Evolutionary conservation across 2,329 filamentous ascomycete species (phyloP).

Genomic region (Clonostachys chloroleuca): DNA sequence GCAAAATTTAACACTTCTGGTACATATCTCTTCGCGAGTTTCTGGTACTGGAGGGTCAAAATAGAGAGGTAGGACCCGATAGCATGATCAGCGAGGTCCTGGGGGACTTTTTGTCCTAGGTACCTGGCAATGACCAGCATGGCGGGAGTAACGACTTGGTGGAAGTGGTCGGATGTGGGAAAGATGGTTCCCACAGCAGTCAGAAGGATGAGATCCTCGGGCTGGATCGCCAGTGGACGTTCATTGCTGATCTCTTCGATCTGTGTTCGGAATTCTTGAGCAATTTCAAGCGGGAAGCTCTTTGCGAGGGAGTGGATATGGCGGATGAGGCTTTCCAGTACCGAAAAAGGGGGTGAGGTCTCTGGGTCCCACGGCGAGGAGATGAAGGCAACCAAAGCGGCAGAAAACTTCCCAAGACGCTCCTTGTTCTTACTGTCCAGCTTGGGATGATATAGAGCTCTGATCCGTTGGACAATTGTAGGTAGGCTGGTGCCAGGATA

Average conservation of each 20-base stretch:
- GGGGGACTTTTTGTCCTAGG: constrained; percentile 71
- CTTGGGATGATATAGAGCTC: constrained; percentile 88
- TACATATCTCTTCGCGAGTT: constrained; percentile 78
- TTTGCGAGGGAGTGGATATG: constrained; percentile 93
- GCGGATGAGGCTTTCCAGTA: constrained; percentile 76
- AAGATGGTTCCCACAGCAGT: constrained; percentile 82
- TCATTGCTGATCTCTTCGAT: constrained; percentile 50
- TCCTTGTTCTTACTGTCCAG: constrained; percentile 81
- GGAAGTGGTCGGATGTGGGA: constrained; percentile 95
- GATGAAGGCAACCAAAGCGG: constrained; percentile 60
- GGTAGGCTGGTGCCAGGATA: constrained; percentile 64
- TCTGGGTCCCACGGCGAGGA: constrained; percentile 32
- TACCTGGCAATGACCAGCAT: constrained; percentile 81
- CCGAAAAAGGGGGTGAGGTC: constrained; percentile 53
- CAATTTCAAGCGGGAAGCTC: constrained; percentile 74
- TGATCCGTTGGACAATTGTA: constrained; percentile 80
- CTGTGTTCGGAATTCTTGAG: constrained; percentile 71
- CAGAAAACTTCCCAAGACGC: constrained; percentile 67
- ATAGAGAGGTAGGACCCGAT: constrained; percentile 77
- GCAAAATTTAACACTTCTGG: constrained; percentile 84
- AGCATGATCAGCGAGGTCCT: constrained; percentile 60
- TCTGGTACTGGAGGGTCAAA: constrained; percentile 77
- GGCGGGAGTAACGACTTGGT: constrained; percentile 88
- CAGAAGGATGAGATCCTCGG: constrained; percentile 76
- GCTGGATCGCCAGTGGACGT: constrained; percentile 47